Percentiles rank a stretch among this genome's conserved stretches.
phyloP scores from a whole-genome alignment of 75 land plant species.

The Azolla pinnata region DNA sequence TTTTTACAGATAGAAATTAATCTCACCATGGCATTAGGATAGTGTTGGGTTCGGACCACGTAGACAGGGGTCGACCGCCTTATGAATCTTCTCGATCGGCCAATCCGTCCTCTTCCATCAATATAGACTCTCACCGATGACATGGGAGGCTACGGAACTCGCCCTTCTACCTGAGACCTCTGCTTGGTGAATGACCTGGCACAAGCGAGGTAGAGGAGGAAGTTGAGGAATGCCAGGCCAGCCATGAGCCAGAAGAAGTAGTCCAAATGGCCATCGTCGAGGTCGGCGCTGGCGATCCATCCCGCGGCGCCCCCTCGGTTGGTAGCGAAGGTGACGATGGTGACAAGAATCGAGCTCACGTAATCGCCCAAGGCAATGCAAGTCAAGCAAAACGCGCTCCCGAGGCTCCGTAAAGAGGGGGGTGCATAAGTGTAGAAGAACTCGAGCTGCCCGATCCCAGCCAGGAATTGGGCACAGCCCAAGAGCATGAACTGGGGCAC shows the following conservation, averaged over 20 bases:
- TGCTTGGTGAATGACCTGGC: constrained; percentile 18
- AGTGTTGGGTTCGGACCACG: too few species aligned
- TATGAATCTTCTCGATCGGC: too few species aligned
- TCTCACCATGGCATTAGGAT: too few species aligned
- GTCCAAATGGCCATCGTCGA: constrained; percentile 50
- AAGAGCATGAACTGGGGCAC: constrained; percentile 10
- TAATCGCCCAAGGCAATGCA: constrained; percentile 6
- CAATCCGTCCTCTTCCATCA: too few species aligned
- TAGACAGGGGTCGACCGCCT: too few species aligned
- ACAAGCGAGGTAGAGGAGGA: constrained; percentile 18
- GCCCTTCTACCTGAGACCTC: too few species aligned
- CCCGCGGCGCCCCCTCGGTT: constrained; percentile 22
- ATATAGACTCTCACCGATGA: too few species aligned
- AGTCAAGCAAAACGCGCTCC: constrained; percentile 8
- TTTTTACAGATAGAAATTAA: too few species aligned
- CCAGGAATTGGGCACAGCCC: constrained; percentile 9
- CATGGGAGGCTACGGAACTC: too few species aligned
- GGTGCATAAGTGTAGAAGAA: constrained; percentile 16
- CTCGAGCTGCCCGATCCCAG: constrained; percentile 13
- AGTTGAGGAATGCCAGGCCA: constrained; percentile 28
- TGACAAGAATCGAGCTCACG: constrained; percentile 4
- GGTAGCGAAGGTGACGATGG: constrained; percentile 8
- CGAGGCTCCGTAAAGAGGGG: constrained; percentile 9
- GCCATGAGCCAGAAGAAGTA: constrained; percentile 56
- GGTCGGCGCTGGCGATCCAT: constrained; percentile 55